These are phyloP conservation scores for Carpinus viminea DNA, from an alignment of 306 rosid species.

Conservation along the genomic window DNA sequence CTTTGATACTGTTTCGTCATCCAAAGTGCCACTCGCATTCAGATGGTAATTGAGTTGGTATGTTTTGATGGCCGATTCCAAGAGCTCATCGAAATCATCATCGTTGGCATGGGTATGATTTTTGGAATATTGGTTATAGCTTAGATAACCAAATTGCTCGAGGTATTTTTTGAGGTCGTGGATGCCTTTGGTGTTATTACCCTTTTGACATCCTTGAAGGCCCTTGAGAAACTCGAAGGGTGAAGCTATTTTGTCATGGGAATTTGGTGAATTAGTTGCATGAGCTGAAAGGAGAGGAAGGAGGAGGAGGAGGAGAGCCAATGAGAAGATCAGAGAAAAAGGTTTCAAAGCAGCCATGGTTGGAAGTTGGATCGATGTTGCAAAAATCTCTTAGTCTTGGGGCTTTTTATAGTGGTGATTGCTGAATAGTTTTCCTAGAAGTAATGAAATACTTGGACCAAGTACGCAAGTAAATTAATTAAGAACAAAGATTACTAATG, in stretches of 20 bases:
- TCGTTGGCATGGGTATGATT: not conserved
- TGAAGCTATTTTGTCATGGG: not conserved
- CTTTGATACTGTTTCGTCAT: not conserved
- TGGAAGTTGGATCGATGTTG: not conserved
- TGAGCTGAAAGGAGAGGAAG: not conserved
- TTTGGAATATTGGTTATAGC: not conserved
- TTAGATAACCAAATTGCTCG: not conserved
- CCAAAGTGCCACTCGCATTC: not conserved
- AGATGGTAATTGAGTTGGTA: conserved; percentile 9
- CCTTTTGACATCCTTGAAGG: not conserved
- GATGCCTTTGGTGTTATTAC: not conserved
- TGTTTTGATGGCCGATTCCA: not conserved
- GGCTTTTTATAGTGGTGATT: not conserved
- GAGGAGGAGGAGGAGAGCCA: not conserved
- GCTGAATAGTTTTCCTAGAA: no score
- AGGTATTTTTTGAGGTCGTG: not conserved
- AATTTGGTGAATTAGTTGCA: not conserved
- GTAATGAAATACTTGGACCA: no score
- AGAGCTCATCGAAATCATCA: not conserved
- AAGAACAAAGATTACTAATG: no score
- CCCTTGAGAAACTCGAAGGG: conserved; percentile 1
- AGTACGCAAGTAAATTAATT: no score
- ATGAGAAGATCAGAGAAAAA: not conserved
- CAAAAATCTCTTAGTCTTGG: not conserved
- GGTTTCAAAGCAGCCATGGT: not conserved